phyloP scores from a whole-genome alignment of 163 green algal genomes.

The Smithsoniella earleae region DNA sequence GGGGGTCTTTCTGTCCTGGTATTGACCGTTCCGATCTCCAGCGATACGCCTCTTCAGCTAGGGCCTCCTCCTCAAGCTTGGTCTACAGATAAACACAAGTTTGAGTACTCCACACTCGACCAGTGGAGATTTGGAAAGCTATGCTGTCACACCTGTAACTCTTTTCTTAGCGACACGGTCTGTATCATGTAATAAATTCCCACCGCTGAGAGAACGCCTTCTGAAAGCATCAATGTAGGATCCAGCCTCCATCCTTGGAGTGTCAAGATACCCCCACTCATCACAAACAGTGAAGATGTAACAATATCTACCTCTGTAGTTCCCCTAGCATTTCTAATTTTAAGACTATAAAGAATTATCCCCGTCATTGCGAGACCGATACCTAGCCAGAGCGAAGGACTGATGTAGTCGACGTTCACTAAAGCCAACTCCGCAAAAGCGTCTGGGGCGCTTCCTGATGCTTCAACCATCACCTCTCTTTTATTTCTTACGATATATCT shows the following conservation, averaged over 20 bases:
- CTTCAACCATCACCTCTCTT: too few relatives aligned
- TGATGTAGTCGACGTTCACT: conserved; percentile 12
- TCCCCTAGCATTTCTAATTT: neutral
- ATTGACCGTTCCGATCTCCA: too few relatives aligned
- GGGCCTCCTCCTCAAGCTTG: too few relatives aligned
- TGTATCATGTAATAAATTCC: conserved; percentile 17
- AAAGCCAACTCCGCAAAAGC: conserved; percentile 1
- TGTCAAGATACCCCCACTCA: neutral
- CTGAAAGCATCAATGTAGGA: conserved; percentile 10
- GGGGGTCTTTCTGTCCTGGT: too few relatives aligned
- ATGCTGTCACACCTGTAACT: conserved; percentile 10
- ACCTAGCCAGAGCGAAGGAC: neutral
- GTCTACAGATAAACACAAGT: too few relatives aligned
- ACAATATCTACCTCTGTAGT: conserved; percentile 17
- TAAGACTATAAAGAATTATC: neutral
- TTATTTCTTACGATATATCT: too few relatives aligned
- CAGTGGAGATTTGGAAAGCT: too few relatives aligned
- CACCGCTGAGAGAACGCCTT: neutral
- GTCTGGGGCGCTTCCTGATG: too few relatives aligned
- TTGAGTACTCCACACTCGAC: too few relatives aligned
- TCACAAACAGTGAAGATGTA: neutral
- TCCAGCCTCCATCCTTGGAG: conserved; percentile 2
- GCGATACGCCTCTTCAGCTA: too few relatives aligned
- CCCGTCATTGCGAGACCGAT: neutral
- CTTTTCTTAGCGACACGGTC: neutral